Base-by-base conservation (phyloP, 176 grass and related monocot species). In the Triticum timopheevii region DNA sequence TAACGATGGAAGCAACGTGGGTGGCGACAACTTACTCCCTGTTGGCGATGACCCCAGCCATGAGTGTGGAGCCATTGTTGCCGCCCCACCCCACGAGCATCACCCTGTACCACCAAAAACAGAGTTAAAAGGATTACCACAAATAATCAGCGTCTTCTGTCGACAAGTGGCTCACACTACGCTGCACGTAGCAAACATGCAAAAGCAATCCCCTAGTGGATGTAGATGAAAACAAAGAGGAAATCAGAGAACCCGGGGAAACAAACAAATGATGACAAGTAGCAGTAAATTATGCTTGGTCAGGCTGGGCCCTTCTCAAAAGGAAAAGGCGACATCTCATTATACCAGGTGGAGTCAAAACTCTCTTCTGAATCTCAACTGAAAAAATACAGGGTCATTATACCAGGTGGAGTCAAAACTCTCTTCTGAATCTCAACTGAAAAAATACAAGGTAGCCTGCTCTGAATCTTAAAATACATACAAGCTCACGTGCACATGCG, bases 31-130 rank as follows among this genome's bases (percentile, higher is more conserved):
- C 86, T 86, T 25, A 98, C 96, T 98, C 96, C 79, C 87, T 91
- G 92, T 95, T 98, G 61, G 96, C 96, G 73, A 95, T 95, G 58
- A 95, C 93, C 69, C 96, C 96, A 64, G 96, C 96, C 11, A 90
- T 98, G 28, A 98, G 90, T 4, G 96, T 98, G 70, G 92, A 94
- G 30, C 96, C 96, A 65, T 98, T 98, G 87, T 98, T 98, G 85
- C 96, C 96, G 34, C 96, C 96, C 93, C 90, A 96, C 13, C 96
- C 96, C 81, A 94, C 96, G 22, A 98, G 92, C 96, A 98, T 94
- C 79, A 98, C 93, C 62, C 95, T 97, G 87, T 70, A 71, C 20
- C 56, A 74, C 45, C 28, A 75, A 22, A 49, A 83, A 73, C 10
- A 4, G 20, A 58, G 33, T n/a, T 15, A 13, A 78, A 66, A 72